phyloP scores from a whole-genome alignment of 768 basidiomycete species.

The Tremella fuciformis region DNA sequence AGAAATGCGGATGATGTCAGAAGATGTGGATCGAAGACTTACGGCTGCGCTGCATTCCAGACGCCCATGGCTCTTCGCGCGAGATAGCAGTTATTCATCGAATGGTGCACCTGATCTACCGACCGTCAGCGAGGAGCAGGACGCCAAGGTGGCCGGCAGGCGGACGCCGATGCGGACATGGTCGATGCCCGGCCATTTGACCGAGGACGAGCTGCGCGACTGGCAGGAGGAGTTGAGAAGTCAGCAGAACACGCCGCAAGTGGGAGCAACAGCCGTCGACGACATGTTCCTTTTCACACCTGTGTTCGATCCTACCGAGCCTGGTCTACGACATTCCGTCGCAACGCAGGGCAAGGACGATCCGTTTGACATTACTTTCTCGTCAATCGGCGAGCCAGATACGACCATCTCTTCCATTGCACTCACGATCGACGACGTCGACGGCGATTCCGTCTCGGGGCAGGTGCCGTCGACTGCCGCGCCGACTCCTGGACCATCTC shows the following conservation, averaged over 20 bases:
- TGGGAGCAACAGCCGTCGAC: neutral
- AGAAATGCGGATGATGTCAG: conserved; percentile 3
- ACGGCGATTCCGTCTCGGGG: neutral
- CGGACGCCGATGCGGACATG: conserved; percentile 23
- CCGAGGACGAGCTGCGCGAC: conserved; percentile 35
- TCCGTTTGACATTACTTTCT: neutral
- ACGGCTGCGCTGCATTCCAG: neutral
- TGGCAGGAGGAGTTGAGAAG: conserved; percentile 30
- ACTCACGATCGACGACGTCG: conserved; percentile 3
- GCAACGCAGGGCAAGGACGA: neutral
- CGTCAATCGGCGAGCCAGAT: neutral
- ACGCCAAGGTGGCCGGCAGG: neutral
- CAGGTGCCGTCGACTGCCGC: neutral
- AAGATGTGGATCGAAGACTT: conserved; percentile 2
- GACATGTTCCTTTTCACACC: neutral
- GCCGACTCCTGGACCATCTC: conserved; percentile 1
- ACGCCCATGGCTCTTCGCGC: conserved; percentile 2
- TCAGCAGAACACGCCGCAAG: neutral
- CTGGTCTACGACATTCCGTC: neutral
- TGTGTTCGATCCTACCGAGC: neutral
- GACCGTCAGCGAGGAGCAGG: too few species aligned
- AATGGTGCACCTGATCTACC: neutral
- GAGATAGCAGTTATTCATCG: neutral
- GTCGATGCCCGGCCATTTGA: conserved; percentile 39
- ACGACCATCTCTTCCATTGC: neutral